Base-by-base conservation (phyloP, 2,329 filamentous ascomycete genomes). In the Penicillium sp. region DNA sequence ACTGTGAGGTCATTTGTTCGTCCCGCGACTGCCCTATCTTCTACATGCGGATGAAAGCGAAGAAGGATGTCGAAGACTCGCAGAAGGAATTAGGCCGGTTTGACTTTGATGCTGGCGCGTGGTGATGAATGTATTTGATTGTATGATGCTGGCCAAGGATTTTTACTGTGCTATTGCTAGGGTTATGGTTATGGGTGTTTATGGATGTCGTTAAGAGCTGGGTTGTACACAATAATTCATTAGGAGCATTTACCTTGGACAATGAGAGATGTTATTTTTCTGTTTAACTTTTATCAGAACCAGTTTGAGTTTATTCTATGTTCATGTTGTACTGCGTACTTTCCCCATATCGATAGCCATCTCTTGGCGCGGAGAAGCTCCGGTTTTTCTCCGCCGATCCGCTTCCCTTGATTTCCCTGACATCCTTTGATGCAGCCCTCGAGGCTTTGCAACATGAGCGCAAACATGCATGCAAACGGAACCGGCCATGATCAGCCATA, bases 21-120 rank as follows among this genome's bases (percentile, higher is more conserved):
- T 91, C 86, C 67, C 87, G 89, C 68, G 93, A 98, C 74, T 98
- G 93, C 66, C 93, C 93, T 1, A 98, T 98, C 63, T 98, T 98
- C 70, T 98, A 98, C 69, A 98, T 98, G 93, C 84, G 93, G 4
- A 98, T 98, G 93, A 98, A 98, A 78, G 91, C 91, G 26, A 95
- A 96, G 79, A 98, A 98, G 76, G 93, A 98, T 67, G 84, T 97
- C 31, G 91, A 97, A 69, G 93, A 98, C 72, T 85, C 85, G 1
- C 89, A 90, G 47, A 94, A 89, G 73, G 93, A 98, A 69, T 70
- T 98, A 61, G 80, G 80, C 58, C 77, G 93, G 59, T 98, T 98
- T 70, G 93, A 98, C 71, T 80, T 83, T 54, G 90, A 95, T 69
- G 80, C 82, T 60, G 84, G 86, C 46, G 80, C 87, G 23, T 84